A percentile compares a stretch with the other conserved stretches of the same genome.
phyloP scores from a whole-genome alignment of 768 basidiomycete genomes.

The Peribolospora kevripleyi region DNA sequence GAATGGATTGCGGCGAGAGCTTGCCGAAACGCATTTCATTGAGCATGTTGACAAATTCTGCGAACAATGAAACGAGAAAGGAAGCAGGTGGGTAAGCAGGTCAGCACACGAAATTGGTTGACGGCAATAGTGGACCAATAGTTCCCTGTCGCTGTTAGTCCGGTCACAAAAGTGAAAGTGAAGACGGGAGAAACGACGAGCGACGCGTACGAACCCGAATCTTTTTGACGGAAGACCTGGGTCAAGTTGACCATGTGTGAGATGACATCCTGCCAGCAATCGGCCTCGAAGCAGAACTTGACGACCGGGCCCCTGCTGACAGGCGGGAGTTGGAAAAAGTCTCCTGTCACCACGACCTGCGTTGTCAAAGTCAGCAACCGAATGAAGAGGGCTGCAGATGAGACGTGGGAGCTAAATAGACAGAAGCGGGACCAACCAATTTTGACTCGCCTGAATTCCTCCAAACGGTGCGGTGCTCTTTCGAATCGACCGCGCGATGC shows the following conservation, averaged over 20 bases:
- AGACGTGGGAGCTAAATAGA: neutral
- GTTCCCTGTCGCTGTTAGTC: neutral
- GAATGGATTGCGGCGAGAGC: conserved; percentile 38
- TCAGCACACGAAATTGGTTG: neutral
- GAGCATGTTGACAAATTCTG: conserved; percentile 83
- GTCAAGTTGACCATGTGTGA: conserved; percentile 72
- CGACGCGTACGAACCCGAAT: conserved; percentile 36
- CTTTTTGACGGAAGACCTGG: conserved; percentile 82
- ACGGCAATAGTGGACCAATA: neutral
- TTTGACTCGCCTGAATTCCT: conserved; percentile 50
- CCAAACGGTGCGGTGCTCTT: conserved; percentile 42
- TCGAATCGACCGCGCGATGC: conserved; percentile 40
- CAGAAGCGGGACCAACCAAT: neutral
- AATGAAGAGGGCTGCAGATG: neutral
- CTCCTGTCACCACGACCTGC: conserved; percentile 75
- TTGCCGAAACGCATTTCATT: conserved; percentile 93
- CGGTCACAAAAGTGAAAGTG: neutral
- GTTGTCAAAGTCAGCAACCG: neutral
- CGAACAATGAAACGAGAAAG: neutral
- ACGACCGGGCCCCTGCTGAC: conserved; percentile 42
- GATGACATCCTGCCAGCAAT: conserved; percentile 47
- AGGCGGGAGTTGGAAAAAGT: conserved; percentile 95
- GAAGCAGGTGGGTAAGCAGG: neutral
- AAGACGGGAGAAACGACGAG: neutral
- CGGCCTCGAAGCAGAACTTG: conserved; percentile 82